These are phyloP conservation scores for Moesziomyces antarcticus DNA, from an alignment of 1,284 basidiomycete genomes.

Conservation along the genomic window DNA sequence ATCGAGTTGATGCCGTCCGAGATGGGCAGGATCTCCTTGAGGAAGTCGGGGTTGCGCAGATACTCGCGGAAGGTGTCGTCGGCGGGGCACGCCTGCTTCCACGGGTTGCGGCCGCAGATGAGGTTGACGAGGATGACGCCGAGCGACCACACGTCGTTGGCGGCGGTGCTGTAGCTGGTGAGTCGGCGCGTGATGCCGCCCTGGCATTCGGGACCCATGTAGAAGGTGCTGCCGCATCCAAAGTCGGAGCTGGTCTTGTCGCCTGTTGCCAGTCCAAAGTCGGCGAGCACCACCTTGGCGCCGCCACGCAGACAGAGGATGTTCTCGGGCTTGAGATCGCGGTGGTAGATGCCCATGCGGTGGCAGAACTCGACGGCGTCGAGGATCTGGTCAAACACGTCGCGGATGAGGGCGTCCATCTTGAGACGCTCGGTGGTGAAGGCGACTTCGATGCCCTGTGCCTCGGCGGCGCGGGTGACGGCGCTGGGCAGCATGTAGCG, in stretches of 20 bases:
- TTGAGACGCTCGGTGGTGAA: slow-evolving; percentile 43
- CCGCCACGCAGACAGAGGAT: slow-evolving; percentile 84
- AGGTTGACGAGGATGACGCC: slow-evolving; percentile 93
- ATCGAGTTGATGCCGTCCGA: slow-evolving; percentile 63
- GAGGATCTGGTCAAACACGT: slow-evolving; percentile 73
- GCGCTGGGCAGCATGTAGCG: slow-evolving; percentile 73
- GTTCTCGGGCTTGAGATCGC: slow-evolving; percentile 98
- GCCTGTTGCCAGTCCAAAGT: slow-evolving; percentile 95
- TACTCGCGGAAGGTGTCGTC: slow-evolving; percentile 77
- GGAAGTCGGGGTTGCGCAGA: slow-evolving; percentile 61
- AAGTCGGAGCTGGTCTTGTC: slow-evolving; percentile 89
- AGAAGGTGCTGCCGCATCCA: slow-evolving; percentile 93
- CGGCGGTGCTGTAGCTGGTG: slow-evolving; percentile 76
- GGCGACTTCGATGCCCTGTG: slow-evolving; percentile 44
- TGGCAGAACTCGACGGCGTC: slow-evolving; percentile 90
- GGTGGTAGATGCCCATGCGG: slow-evolving; percentile 82
- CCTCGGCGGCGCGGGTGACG: slow-evolving; percentile 32
- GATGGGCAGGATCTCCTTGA: slow-evolving; percentile 65
- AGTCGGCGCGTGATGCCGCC: slow-evolving; percentile 74
- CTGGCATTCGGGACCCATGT: slow-evolving; percentile 97
- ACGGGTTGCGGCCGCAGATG: slow-evolving; percentile 86
- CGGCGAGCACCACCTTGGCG: slow-evolving; percentile 85
- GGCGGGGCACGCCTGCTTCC: slow-evolving; percentile 78
- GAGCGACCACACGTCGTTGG: slow-evolving; percentile 90
- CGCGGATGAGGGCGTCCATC: slow-evolving; percentile 62